Evolutionary conservation across 257 asterid species (phyloP).

Genomic region (Solanum lycopersicoides): DNA sequence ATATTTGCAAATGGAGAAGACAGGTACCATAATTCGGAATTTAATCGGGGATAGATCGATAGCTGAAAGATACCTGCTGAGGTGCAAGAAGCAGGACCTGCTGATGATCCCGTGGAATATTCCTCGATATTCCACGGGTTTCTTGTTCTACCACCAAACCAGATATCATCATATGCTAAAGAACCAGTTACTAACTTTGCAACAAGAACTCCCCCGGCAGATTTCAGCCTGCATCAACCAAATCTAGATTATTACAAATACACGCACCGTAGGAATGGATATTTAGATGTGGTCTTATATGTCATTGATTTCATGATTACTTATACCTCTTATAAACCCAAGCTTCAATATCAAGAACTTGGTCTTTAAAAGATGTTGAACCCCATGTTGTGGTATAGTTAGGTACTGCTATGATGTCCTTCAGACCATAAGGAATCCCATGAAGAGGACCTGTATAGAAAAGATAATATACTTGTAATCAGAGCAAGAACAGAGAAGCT

Average conservation of each 20-base stretch:
- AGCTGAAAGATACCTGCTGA: slow-evolving; percentile 51
- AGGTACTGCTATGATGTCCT: slow-evolving; percentile 91
- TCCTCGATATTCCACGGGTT: slow-evolving; percentile 96
- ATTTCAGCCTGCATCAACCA: slow-evolving; percentile 48
- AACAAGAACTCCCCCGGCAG: slow-evolving; percentile 86
- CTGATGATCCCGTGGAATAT: slow-evolving; percentile 87
- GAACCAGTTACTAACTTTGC: slow-evolving; percentile 90
- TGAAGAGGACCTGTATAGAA: slow-evolving; percentile 71
- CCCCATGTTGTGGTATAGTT: slow-evolving; percentile 95
- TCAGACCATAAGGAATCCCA: slow-evolving; percentile 92
- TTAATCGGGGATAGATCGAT: neutral
- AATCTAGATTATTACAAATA: neutral
- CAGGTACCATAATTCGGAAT: neutral
- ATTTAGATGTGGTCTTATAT: neutral
- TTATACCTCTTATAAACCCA: slow-evolving; percentile 88
- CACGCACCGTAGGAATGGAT: neutral
- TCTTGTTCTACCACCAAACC: slow-evolving; percentile 99
- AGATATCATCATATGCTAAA: slow-evolving; percentile 88
- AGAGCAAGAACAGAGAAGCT: neutral
- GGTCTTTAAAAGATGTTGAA: slow-evolving; percentile 55
- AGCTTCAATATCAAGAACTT: slow-evolving; percentile 79
- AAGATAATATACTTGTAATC: neutral
- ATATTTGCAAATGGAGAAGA: neutral
- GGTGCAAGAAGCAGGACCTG: slow-evolving; percentile 94
- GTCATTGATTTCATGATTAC: neutral